Evolutionary conservation across 805 yeast species (phyloP).

Genomic region (Kodamaea restingae): DNA sequence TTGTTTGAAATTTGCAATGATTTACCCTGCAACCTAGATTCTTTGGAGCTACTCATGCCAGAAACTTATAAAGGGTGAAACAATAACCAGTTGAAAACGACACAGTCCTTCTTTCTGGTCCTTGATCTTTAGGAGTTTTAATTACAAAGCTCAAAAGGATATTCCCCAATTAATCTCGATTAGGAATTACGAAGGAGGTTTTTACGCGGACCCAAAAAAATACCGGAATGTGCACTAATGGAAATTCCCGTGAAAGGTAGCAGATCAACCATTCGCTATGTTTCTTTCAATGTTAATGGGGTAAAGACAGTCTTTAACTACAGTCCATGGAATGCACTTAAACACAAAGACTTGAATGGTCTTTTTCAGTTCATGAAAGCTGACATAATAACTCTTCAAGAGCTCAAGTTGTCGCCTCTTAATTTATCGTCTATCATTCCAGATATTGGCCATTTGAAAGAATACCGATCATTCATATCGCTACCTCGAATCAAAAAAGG

Average conservation of each 20-base stretch:
- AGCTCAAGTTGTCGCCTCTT: conserved; percentile 54
- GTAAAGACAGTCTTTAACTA: conserved; percentile 73
- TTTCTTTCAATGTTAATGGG: conserved; percentile 85
- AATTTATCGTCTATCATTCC: conserved; percentile 18
- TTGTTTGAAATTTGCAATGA: too few relatives aligned
- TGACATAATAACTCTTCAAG: conserved; percentile 85
- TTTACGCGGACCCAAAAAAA: background rate
- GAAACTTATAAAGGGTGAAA: too few relatives aligned
- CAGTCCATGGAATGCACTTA: conserved; percentile 67
- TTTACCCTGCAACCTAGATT: too few relatives aligned
- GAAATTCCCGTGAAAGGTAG: conserved; percentile 1
- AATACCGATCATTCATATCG: conserved; percentile 63
- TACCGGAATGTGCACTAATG: background rate
- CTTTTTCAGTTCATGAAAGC: conserved; percentile 56
- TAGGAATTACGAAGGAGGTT: background rate
- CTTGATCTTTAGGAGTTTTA: too few relatives aligned
- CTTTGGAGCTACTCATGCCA: too few relatives aligned
- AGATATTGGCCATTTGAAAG: conserved; percentile 53
- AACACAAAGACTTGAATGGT: conserved; percentile 32
- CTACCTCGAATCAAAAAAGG: conserved; percentile 71
- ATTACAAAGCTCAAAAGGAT: too few relatives aligned
- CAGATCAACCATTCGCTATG: conserved; percentile 28
- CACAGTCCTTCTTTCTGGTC: too few relatives aligned
- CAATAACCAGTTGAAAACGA: too few relatives aligned
- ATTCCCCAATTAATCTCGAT: too few relatives aligned